Evolutionary conservation across 2,329 filamentous ascomycete species (phyloP).

Genomic region (Cytospora piceicola): DNA sequence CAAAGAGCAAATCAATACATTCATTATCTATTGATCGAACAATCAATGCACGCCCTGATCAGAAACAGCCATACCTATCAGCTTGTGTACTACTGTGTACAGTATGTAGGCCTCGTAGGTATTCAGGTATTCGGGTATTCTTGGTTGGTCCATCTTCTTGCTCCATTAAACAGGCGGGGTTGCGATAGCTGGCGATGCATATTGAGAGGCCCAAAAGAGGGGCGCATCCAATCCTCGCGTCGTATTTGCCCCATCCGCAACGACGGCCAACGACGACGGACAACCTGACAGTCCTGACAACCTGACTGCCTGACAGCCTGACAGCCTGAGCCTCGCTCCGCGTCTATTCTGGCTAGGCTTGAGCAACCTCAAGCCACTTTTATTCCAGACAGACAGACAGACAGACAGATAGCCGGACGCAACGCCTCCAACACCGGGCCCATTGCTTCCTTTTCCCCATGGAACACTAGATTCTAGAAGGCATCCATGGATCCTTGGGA

Average conservation of each 20-base stretch:
- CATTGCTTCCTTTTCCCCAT: not conserved
- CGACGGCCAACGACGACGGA: slow-evolving; percentile 2
- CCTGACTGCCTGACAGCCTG: too few relatives aligned
- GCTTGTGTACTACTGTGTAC: too few relatives aligned
- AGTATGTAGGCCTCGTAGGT: too few relatives aligned
- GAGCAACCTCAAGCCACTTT: slow-evolving; percentile 8
- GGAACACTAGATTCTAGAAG: slow-evolving; percentile 14
- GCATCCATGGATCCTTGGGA: slow-evolving; percentile 22
- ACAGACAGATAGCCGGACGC: not conserved
- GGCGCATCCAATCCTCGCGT: slow-evolving; percentile 6
- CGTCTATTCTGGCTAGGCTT: too few relatives aligned
- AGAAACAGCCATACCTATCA: too few relatives aligned
- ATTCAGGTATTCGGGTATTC: too few relatives aligned
- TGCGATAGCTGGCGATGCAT: slow-evolving; percentile 27
- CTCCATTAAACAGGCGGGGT: slow-evolving; percentile 24
- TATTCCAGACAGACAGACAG: not conserved
- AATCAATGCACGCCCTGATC: not conserved
- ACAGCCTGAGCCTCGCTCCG: too few relatives aligned
- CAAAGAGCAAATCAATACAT: not conserved
- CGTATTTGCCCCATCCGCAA: slow-evolving; percentile 17
- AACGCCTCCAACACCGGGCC: not conserved
- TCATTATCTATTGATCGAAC: not conserved
- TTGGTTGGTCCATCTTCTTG: slow-evolving; percentile 1
- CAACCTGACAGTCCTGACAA: too few relatives aligned
- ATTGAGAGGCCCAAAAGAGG: not conserved